A percentile compares a stretch with the other conserved stretches of the same genome.
Conservation (phyloP, 2,329 filamentous ascomycete genomes). For the Nothopassalora personata region DNA sequence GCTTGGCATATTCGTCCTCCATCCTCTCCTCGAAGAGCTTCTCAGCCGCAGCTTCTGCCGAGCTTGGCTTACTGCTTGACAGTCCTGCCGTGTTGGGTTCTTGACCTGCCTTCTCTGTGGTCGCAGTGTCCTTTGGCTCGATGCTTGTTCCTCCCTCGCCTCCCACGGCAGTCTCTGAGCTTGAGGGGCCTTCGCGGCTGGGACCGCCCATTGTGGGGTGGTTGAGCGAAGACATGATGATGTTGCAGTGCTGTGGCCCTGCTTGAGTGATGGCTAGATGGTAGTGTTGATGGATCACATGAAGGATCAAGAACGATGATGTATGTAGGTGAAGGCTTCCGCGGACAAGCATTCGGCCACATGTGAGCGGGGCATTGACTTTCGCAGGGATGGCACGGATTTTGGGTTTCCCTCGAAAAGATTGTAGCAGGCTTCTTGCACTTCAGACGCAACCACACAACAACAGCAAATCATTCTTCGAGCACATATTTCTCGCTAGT, state of each 20-base stretch:
- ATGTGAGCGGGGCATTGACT: background rate
- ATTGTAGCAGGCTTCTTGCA: background rate
- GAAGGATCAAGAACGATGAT: background rate
- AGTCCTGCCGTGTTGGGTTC: slow-evolving; percentile 21
- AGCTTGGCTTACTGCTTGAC: slow-evolving; percentile 27
- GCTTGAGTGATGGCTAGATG: background rate
- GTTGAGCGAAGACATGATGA: background rate
- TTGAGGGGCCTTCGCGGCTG: slow-evolving; percentile 21
- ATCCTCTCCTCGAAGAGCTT: slow-evolving; percentile 39
- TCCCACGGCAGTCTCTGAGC: slow-evolving; percentile 25
- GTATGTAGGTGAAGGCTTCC: background rate
- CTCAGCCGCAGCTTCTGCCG: slow-evolving; percentile 32
- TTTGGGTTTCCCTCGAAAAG: background rate
- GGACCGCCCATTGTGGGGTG: background rate
- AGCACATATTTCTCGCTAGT: background rate
- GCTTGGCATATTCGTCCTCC: slow-evolving; percentile 43
- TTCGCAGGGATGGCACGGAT: background rate
- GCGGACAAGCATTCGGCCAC: background rate
- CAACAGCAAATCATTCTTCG: background rate
- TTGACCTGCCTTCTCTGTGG: slow-evolving; percentile 14
- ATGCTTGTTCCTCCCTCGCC: slow-evolving; percentile 15
- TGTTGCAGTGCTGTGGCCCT: background rate
- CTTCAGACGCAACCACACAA: background rate
- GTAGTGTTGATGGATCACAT: background rate
- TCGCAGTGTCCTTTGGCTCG: slow-evolving; percentile 19